A percentile compares a stretch with the other conserved stretches of the same genome.
Conservation (phyloP, 495 filamentous ascomycete species). For the Daldinia childiae region DNA sequence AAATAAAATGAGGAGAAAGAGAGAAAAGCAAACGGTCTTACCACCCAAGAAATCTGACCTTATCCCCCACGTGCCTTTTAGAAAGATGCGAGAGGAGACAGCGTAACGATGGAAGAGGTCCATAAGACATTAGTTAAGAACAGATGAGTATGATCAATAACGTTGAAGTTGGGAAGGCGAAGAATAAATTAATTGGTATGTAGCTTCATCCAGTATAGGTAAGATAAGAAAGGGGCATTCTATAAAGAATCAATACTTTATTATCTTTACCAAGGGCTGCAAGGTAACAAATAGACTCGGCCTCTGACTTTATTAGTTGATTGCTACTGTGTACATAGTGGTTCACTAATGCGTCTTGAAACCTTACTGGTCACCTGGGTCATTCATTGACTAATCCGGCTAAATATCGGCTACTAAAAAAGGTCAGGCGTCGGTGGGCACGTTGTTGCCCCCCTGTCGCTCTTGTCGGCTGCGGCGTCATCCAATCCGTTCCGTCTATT, state of each 20-base stretch:
- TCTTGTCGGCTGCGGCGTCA: conserved; percentile 31
- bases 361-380: background rate
- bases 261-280: background rate
- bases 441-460: conserved; percentile 5
- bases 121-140: conserved; percentile 57
- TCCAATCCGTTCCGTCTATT: conserved; percentile 12
- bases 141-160: background rate
- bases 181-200: background rate
- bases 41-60: conserved; percentile 94
- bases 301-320: conserved; percentile 8
- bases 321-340: too few species aligned
- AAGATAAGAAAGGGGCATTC: background rate
- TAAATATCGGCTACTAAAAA: conserved; percentile 9
- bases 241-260: background rate
- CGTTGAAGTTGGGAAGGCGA: background rate
- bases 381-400: conserved; percentile 20
- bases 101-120: conserved; percentile 71
- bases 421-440: conserved; percentile 25
- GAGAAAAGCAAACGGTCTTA: conserved; percentile 55
- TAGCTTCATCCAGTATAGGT: background rate
- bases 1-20: conserved; percentile 45
- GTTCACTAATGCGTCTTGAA: too few species aligned
- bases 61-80: conserved; percentile 65
- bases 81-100: conserved; percentile 73
- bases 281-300: background rate